phyloP scores from a whole-genome alignment of 176 grass and related monocot genomes.

The Oropetium thomaeum region DNA sequence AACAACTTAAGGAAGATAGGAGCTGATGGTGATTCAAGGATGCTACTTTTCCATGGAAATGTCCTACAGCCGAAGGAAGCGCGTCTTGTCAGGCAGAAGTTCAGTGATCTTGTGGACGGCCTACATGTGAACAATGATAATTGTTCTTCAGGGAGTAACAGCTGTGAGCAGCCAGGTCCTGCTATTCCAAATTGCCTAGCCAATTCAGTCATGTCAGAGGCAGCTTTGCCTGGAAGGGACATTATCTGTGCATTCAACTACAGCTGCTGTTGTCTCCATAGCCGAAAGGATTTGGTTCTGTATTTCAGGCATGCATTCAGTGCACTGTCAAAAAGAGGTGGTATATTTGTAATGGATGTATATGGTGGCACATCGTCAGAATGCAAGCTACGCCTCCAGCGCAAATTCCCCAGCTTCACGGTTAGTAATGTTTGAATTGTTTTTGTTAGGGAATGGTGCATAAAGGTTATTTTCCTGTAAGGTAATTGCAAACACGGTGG shows the following conservation, averaged over 20 bases:
- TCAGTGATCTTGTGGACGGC: constrained; percentile 46
- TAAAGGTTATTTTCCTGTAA: neutral
- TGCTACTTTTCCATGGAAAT: constrained; percentile 87
- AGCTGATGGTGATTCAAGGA: constrained; percentile 69
- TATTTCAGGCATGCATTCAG: constrained; percentile 73
- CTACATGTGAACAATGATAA: constrained; percentile 33
- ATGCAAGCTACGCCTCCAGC: constrained; percentile 73
- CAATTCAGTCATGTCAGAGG: constrained; percentile 45
- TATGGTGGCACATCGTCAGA: constrained; percentile 92
- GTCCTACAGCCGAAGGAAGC: constrained; percentile 61
- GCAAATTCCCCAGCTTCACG: constrained; percentile 72
- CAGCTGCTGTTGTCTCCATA: constrained; percentile 94
- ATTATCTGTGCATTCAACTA: constrained; percentile 99
- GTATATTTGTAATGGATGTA: constrained; percentile 94
- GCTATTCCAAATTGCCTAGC: neutral
- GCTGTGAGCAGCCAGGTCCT: constrained; percentile 7
- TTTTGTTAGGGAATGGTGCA: no score
- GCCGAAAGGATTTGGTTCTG: constrained; percentile 71
- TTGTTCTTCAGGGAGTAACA: constrained; percentile 25
- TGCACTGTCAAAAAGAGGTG: constrained; percentile 68
- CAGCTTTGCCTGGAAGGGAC: constrained; percentile 64
- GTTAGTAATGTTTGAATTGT: constrained; percentile 42
- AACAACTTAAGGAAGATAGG: constrained; percentile 74
- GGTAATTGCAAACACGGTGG: neutral
- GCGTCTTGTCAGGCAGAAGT: constrained; percentile 41